These are phyloP conservation scores for Talaromyces ruber DNA, from an alignment of 495 filamentous ascomycete species.

Conservation along the genomic window DNA sequence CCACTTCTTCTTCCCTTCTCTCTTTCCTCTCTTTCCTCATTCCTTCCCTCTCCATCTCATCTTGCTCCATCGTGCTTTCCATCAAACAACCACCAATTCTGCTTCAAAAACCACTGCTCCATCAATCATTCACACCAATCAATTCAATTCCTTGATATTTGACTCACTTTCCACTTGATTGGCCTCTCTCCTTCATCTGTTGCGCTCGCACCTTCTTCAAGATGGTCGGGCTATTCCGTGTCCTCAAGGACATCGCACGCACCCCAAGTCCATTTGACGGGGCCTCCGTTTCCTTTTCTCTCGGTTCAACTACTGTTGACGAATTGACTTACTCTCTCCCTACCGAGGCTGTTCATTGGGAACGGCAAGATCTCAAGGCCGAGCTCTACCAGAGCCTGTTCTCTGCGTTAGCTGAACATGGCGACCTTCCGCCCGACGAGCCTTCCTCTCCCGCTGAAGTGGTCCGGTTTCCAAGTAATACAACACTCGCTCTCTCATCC, in stretches of 20 bases:
- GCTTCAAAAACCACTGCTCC: neutral
- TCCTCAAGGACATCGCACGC: neutral
- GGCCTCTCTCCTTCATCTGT: neutral
- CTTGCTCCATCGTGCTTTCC: neutral
- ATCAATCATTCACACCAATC: neutral
- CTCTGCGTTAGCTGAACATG: neutral
- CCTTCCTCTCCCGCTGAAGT: neutral
- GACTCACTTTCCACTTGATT: slow-evolving; percentile 7
- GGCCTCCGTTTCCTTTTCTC: neutral
- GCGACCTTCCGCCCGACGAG: neutral
- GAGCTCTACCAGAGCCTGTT: neutral
- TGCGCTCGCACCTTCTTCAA: neutral
- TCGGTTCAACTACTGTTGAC: neutral
- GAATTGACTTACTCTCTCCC: neutral
- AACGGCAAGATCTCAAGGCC: neutral
- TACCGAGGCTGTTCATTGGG: neutral
- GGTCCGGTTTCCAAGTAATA: neutral
- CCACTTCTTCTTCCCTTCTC: no score
- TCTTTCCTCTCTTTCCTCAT: neutral
- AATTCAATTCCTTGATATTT: neutral
- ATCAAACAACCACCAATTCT: neutral
- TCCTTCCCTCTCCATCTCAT: neutral
- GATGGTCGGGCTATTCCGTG: neutral
- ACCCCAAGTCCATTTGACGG: neutral
- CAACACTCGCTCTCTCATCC: neutral